Evolutionary conservation across 495 filamentous ascomycete genomes (phyloP), one percentile per base, ranked within the genome.

Genomic region (Aspergillus panamensis): DNA sequence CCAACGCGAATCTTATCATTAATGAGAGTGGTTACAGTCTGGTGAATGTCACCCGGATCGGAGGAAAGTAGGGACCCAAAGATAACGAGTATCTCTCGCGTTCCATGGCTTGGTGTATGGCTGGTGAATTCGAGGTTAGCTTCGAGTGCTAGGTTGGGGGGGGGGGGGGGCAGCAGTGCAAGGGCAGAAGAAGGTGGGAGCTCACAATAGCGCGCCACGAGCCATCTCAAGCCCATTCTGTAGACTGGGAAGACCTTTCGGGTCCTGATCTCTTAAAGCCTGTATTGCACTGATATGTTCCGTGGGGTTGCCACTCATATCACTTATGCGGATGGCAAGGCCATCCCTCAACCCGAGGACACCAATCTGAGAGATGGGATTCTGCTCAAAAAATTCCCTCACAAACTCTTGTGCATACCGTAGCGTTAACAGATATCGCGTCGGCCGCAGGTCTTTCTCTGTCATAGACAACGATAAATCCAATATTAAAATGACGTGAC

Each of bases 201-300:
- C 82, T 43, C 75, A 89, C 87, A 87, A 96, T 47, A 98, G 81
- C 25, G 87, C 87, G 51, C 89, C 93, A 48, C 93, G 82, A 51
- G 89, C 89, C 89, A 97, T 94, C 64, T 97, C 91, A 31, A 98
- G 79, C 6, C 92, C 93, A 74, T 98, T 98, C 61, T 98, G 94
- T 31, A 98, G 73, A 70, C 88, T 92, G 6, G 94, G 92, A 49
- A 89, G 87, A 8, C 94, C 94, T 59, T 91, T 87, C 4, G 91
- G 90, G 51, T 97, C 92, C 55, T 92, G 83, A 7, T 77, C 70
- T 45, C 88, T 84, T 9, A 94, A 74, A 49, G 78, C 82, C 60
- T 86, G 78, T 42, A 95, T 81, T 35, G 87, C 86, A 59, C 85
- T 80, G 58, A 97, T 84, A 70, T 97, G 94, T 51, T 95, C 90